Conservation (phyloP, 345 rosid genomes). For the Aethionema arabicum region DNA sequence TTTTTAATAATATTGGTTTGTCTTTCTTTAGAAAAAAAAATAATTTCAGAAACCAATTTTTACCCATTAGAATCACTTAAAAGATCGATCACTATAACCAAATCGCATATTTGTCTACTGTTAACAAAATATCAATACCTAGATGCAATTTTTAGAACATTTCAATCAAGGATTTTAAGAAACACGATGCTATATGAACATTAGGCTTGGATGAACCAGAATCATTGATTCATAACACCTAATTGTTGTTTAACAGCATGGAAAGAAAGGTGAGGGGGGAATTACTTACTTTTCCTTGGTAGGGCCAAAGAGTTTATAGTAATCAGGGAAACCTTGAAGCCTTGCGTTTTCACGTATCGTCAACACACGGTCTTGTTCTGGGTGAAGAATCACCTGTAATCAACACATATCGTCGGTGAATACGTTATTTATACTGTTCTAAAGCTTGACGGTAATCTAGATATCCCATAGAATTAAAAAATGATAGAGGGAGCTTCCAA, state of each 20-base stretch:
- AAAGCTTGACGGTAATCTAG: too few relatives aligned
- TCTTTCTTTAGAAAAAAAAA: too few relatives aligned
- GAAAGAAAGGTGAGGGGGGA: neutral
- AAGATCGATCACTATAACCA: too few relatives aligned
- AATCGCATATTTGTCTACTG: too few relatives aligned
- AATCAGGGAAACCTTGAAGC: conserved; percentile 74
- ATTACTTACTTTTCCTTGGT: conserved; percentile 55
- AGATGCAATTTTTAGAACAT: too few relatives aligned
- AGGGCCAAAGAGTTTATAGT: conserved; percentile 59
- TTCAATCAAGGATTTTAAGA: too few relatives aligned
- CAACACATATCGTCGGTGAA: neutral
- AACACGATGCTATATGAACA: too few relatives aligned
- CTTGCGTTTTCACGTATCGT: conserved; percentile 70
- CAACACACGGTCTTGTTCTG: conserved; percentile 63
- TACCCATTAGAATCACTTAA: too few relatives aligned
- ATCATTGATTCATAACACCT: neutral
- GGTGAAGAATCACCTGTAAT: conserved; percentile 60
- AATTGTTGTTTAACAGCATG: neutral
- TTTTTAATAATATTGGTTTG: too few relatives aligned
- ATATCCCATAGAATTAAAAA: too few relatives aligned
- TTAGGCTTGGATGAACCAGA: neutral
- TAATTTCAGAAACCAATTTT: too few relatives aligned
- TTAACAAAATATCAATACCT: too few relatives aligned
- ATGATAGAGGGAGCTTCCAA: neutral
- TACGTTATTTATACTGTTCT: neutral